phyloP scores from a whole-genome alignment of 2,329 filamentous ascomycete species.

The Colletotrichum godetiae region DNA sequence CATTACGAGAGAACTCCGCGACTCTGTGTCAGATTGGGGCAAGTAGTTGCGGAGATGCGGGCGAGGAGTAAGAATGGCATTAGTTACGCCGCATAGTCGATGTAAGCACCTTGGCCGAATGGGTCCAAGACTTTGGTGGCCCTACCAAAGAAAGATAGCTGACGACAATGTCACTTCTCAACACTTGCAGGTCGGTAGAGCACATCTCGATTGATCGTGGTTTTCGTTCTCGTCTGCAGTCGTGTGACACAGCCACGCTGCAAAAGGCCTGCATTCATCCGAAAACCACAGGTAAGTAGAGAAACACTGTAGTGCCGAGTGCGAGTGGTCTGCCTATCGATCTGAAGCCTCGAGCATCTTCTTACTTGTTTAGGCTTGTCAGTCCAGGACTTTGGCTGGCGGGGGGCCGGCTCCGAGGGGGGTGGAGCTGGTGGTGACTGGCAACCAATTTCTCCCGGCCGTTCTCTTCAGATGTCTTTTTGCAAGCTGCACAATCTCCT shows the following conservation, averaged over 20 bases:
- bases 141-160: too few species aligned
- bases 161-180: background rate
- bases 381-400: background rate
- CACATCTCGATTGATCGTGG: background rate
- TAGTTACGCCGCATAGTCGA: background rate
- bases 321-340: background rate
- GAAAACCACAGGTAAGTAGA: background rate
- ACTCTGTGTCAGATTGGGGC: background rate
- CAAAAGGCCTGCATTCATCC: background rate
- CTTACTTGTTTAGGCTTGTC: background rate
- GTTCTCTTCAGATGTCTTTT: background rate
- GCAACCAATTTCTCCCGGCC: background rate
- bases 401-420: conserved; percentile 19
- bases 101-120: background rate
- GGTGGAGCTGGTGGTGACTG: conserved; percentile 9
- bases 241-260: background rate
- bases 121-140: background rate
- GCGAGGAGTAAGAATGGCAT: background rate
- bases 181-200: background rate
- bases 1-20: background rate
- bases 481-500: background rate
- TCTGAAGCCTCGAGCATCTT: background rate
- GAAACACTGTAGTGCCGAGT: background rate
- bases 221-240: background rate
- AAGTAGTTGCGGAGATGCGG: background rate